phyloP scores from a whole-genome alignment of 495 filamentous ascomycete species.

The Collariella sp. region DNA sequence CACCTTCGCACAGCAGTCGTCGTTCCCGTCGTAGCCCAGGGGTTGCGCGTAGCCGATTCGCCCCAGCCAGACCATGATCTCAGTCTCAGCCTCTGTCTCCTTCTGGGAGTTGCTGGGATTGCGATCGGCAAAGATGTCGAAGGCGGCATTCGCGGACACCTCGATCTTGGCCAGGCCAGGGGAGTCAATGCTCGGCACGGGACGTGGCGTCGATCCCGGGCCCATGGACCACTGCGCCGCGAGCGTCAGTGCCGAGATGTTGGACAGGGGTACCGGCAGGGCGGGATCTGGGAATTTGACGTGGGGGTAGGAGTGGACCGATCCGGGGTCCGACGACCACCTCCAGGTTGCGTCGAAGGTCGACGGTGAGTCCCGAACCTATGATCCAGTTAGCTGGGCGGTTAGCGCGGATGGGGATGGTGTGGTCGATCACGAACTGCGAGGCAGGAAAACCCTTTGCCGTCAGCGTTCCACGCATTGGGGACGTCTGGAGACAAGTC shows the following conservation, averaged over 20 bases:
- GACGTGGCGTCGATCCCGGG: conserved; percentile 17
- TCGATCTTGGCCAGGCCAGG: conserved; percentile 12
- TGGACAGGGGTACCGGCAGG: conserved; percentile 21
- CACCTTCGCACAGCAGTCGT: conserved; percentile 4
- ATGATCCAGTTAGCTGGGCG: conserved; percentile 1
- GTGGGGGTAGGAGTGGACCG: conserved; percentile 28
- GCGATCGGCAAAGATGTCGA: conserved; percentile 27
- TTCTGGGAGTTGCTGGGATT: conserved; percentile 9
- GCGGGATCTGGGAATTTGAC: conserved; percentile 21
- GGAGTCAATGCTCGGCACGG: conserved; percentile 12
- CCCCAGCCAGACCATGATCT: conserved; percentile 29
- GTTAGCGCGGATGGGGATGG: background rate
- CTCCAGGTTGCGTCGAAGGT: conserved; percentile 25
- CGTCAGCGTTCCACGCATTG: conserved; percentile 28
- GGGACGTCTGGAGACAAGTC: conserved; percentile 11
- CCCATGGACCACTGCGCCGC: conserved; percentile 26
- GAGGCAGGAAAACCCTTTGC: conserved; percentile 23
- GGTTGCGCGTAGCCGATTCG: conserved; percentile 18
- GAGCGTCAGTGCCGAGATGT: conserved; percentile 23
- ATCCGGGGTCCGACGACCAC: conserved; percentile 16
- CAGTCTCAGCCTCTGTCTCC: conserved; percentile 23
- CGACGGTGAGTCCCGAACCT: conserved; percentile 26
- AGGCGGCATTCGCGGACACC: conserved; percentile 24
- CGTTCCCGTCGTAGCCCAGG: conserved; percentile 13
- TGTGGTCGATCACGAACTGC: conserved; percentile 15